Conservation (phyloP, 441 rosid genomes). For the Rhodomyrtus psidioides region DNA sequence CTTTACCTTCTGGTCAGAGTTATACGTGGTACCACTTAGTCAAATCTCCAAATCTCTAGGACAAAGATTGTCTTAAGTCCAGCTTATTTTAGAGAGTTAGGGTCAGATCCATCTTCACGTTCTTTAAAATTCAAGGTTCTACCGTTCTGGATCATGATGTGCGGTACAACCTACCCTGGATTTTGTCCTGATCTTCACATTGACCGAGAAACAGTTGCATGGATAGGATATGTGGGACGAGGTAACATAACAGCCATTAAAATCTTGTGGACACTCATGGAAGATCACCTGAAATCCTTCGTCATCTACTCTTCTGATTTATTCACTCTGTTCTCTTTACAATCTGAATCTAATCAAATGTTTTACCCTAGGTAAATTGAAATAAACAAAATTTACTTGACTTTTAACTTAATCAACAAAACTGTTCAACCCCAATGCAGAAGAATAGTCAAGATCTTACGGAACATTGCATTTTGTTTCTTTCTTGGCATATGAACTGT, state of each 20-base stretch:
- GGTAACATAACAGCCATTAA: too few relatives aligned
- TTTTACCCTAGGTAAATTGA: neutral
- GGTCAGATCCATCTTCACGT: neutral
- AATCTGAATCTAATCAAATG: neutral
- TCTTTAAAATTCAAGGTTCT: neutral
- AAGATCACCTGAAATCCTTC: neutral
- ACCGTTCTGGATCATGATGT: neutral
- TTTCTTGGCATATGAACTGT: neutral
- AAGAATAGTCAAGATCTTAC: neutral
- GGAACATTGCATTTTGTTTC: neutral
- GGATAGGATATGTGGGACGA: neutral
- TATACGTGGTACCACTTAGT: neutral
- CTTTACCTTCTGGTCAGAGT: neutral
- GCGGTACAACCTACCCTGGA: neutral
- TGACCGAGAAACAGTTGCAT: neutral
- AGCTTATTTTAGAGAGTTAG: neutral
- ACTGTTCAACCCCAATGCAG: neutral
- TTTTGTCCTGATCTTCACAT: neutral
- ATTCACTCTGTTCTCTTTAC: neutral
- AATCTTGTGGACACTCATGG: neutral
- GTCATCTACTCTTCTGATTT: neutral
- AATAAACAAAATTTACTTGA: neutral
- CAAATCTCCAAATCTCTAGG: neutral
- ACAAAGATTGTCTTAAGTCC: neutral
- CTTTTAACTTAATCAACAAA: neutral